Base-by-base conservation (phyloP, 2,329 filamentous ascomycete species). In the Sporothrix globosa region DNA sequence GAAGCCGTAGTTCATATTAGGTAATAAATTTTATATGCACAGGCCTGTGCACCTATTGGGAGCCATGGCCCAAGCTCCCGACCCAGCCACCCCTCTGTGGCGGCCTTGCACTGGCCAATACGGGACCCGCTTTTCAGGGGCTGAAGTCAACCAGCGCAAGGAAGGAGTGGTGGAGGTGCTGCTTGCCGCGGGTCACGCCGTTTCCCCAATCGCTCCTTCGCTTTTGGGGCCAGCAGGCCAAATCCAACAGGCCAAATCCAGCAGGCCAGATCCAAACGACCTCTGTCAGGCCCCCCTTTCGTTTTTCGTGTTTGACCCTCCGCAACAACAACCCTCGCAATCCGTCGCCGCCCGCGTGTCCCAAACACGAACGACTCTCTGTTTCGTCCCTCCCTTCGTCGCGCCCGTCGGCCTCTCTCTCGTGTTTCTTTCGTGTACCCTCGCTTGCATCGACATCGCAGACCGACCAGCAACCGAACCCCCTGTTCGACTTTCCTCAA, bases 41-140 rank as follows among this genome's bases (percentile, higher is more conserved):
- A 5, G 44, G 44, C 11, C 44, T 13, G 14, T 44, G 41, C 41
- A 10, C 2, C 41, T 44, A 13, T 44, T 44, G 41, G 13, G 41
- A 13, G 9, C 41, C 41, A n/a, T n/a, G n/a, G n/a, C n/a, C 61
- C 44, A 50, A 66, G 61, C 61, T 48, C 61, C 44, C 61, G 14
- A n/a, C 44, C 46, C 50, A 67, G 63, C 63, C 63, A 53, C 61
- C 44, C 67, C 30, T 50, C 41, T 50, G 39, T 68, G 53, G 53
- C 44, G 21, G 50, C 7, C 21, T 5, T 19, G 44, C 41, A 27
- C 41, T 48, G 60, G 63, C 63, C 54, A 61, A 68, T 60, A 68
- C 67, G 67, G 67, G 67, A 46, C 67, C 67, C 67, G 41, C 70
- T 69, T 71, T 69, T 71, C 67, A 71, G 70, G 70, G 70, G 70